Evolutionary conservation across 805 yeast genomes (phyloP).

Genomic region (Ogataea parapolymorpha): DNA sequence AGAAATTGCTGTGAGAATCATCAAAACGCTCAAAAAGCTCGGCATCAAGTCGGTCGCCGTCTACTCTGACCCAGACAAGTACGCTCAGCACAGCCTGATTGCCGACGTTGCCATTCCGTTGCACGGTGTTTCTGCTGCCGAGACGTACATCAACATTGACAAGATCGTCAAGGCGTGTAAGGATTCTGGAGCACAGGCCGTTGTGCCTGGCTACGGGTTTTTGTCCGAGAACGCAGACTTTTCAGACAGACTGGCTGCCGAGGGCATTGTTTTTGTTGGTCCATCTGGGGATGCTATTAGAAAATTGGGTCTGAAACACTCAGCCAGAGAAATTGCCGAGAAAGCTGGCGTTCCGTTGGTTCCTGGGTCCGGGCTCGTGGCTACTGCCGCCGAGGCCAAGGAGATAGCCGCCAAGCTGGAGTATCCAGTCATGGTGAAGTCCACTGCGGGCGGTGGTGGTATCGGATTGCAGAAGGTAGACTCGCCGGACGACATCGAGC

Average conservation of each 20-base stretch:
- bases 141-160: conserved; percentile 82
- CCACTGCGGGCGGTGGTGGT: conserved; percentile 99
- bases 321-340: conserved; percentile 92
- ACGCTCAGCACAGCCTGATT: conserved; percentile 77
- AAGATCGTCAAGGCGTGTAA: conserved; percentile 86
- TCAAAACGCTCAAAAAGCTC: conserved; percentile 78
- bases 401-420: conserved; percentile 68
- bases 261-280: conserved; percentile 92
- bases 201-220: conserved; percentile 97
- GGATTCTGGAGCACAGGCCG: conserved; percentile 84
- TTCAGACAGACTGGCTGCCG: conserved; percentile 79
- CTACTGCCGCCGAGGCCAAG: conserved; percentile 69
- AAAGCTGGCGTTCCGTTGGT: conserved; percentile 93
- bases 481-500: conserved; percentile 70
- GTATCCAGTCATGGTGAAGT: conserved; percentile 93
- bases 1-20: conserved; percentile 94
- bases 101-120: conserved; percentile 83
- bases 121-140: conserved; percentile 81
- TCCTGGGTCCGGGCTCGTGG: conserved; percentile 91
- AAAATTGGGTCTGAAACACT: conserved; percentile 88
- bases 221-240: conserved; percentile 95
- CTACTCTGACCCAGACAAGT: conserved; percentile 86
- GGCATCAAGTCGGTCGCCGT: conserved; percentile 80
- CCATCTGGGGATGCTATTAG: conserved; percentile 93
- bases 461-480: conserved; percentile 95